phyloP scores from a whole-genome alignment of 345 rosid species.

The Syzygium aromaticum region DNA sequence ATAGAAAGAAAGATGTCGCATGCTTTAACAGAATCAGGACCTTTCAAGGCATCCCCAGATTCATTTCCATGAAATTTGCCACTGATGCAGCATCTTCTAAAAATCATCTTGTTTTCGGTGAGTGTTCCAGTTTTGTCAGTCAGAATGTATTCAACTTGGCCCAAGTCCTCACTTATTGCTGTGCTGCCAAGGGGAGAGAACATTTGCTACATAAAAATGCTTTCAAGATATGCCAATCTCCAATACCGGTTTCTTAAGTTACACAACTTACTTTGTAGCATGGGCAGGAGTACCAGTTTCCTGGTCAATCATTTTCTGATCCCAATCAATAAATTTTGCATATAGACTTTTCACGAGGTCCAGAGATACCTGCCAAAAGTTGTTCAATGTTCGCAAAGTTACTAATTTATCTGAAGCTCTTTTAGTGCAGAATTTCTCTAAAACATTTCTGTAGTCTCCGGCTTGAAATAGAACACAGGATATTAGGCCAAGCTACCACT shows the following conservation, averaged over 20 bases:
- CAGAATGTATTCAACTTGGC: slow-evolving; percentile 97
- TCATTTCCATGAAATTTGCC: slow-evolving; percentile 85
- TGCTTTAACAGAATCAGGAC: slow-evolving; percentile 22
- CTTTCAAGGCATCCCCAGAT: slow-evolving; percentile 89
- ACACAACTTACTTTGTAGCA: slow-evolving; percentile 81
- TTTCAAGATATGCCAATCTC: background rate
- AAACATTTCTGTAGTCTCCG: background rate
- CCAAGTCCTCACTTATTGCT: slow-evolving; percentile 99
- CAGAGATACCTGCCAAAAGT: slow-evolving; percentile 65
- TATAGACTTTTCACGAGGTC: slow-evolving; percentile 92
- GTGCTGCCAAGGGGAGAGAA: slow-evolving; percentile 77
- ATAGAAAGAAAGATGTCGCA: background rate
- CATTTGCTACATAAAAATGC: slow-evolving; percentile 5
- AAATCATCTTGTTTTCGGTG: slow-evolving; percentile 94
- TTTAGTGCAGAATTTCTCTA: background rate
- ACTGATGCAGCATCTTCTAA: slow-evolving; percentile 86
- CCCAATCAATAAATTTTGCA: slow-evolving; percentile 97
- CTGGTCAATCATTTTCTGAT: slow-evolving; percentile 73
- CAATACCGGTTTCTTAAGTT: background rate
- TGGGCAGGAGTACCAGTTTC: slow-evolving; percentile 73
- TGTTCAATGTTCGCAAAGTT: background rate
- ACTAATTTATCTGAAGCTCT: background rate
- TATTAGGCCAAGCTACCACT: background rate
- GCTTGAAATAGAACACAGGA: background rate
- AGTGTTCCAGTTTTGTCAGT: slow-evolving; percentile 99